Evolutionary conservation across 2,329 filamentous ascomycete genomes (phyloP).

Genomic region (Pestalotiopsis sp.): DNA sequence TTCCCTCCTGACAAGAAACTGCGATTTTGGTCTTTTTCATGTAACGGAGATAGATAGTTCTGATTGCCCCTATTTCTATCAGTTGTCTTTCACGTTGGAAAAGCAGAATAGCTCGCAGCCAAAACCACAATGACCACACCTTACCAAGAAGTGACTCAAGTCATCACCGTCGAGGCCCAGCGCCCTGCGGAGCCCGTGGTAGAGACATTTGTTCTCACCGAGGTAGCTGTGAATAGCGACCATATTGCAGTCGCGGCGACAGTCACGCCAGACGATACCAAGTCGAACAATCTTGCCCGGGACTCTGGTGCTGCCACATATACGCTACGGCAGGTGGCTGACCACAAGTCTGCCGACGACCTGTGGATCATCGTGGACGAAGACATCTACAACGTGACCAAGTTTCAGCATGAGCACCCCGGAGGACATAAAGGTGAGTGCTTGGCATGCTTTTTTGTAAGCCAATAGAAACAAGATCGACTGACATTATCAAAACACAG

Average conservation of each 20-base stretch:
- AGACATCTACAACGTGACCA: constrained; percentile 26
- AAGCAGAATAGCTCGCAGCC: too few species aligned
- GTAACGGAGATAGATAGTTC: too few species aligned
- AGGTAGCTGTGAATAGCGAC: neutral
- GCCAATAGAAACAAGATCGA: neutral
- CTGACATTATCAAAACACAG: constrained; percentile 1
- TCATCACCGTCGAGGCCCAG: neutral
- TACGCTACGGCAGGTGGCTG: constrained; percentile 14
- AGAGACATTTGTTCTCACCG: neutral
- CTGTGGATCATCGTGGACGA: constrained; percentile 27
- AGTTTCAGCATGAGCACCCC: constrained; percentile 23
- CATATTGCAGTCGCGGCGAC: neutral
- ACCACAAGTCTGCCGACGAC: constrained; percentile 19
- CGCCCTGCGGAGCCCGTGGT: neutral
- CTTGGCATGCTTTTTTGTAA: neutral
- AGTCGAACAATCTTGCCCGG: neutral
- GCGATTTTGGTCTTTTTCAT: too few species aligned
- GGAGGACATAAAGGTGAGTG: constrained; percentile 24
- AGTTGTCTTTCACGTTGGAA: too few species aligned
- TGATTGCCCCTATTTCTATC: too few species aligned
- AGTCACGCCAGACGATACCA: neutral
- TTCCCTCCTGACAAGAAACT: too few species aligned
- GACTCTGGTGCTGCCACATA: neutral
- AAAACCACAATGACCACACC: neutral
- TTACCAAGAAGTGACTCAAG: neutral